Percentiles rank a stretch among this genome's conserved stretches.
Evolutionary conservation across 2,329 filamentous ascomycete genomes (phyloP).

Genomic region (Neurospora sp.): DNA sequence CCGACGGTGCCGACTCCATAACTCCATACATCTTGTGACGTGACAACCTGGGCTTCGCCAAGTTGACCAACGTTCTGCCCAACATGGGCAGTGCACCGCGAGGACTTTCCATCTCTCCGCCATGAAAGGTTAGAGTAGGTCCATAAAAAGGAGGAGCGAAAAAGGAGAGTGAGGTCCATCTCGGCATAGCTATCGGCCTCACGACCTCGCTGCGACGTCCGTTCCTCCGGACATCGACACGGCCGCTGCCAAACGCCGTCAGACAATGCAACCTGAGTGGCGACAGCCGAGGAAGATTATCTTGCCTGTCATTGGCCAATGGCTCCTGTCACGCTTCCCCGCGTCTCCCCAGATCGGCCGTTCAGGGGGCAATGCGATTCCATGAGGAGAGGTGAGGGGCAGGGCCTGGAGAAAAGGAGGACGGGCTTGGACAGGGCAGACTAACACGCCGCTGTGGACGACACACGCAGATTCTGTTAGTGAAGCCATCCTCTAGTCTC

Average conservation of each 20-base stretch:
- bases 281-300: constrained; percentile 7
- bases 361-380: constrained; percentile 10
- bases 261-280: not conserved
- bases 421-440: not conserved
- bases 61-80: not conserved
- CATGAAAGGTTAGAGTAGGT: not conserved
- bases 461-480: not conserved
- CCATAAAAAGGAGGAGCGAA: not conserved
- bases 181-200: not conserved
- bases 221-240: not conserved
- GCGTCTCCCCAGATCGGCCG: constrained; percentile 12
- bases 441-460: not conserved
- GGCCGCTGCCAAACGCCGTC: not conserved
- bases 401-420: not conserved
- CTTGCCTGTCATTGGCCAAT: constrained; percentile 16
- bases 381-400: constrained; percentile 11
- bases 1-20: not conserved
- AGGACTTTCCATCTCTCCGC: not conserved
- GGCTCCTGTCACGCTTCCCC: constrained; percentile 1
- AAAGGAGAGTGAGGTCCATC: not conserved
- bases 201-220: not conserved
- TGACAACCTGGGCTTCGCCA: not conserved
- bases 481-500: not conserved
- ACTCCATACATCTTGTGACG: not conserved
- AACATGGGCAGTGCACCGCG: not conserved